Base-by-base conservation (phyloP, 148 eudicot species). In the Linanthus parryae region DNA sequence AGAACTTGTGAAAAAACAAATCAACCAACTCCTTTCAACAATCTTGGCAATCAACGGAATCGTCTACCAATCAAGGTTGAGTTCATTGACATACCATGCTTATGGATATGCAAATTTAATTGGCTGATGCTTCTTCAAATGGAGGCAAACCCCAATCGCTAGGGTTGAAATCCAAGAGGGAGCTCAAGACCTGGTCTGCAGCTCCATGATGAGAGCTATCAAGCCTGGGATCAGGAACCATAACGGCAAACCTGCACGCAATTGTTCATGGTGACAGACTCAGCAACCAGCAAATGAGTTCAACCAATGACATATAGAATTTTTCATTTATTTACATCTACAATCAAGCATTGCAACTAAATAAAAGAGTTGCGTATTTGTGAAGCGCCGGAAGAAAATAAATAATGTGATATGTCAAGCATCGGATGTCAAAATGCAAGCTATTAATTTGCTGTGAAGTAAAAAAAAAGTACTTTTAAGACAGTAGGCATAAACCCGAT, bases 171-270 rank as follows among this genome's bases (percentile, higher is more conserved):
- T 90, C 92, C 80, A 72, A 23, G 30, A 90, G 53, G 28, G 95
- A 90, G 58, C 71, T 77, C 60, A 85, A 57, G 44, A 85, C 84
- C 59, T 83, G 70, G 49, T 85, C 95, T 14, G 95, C 86, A 33
- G 34, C 68, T 28, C 54, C 67, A 40, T 73, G 92, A 57, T 22
- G 67, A 33, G 89, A 76, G 65, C 73, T 71, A 61, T 91, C 95
- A 31, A 91, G 68, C 68, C 86, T 86, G 45, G 89, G 84, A 71
- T 91, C 95, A 27, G 94, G 95, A 51, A 91, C 89, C 97, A 86
- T 91, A 48, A 86, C 87, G 29, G 73, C 94, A 16, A 63, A 83
- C 94, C 97, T 91, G 84, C 75, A 81, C 13, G 36, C 3, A 36
- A 40, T n/a, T n/a, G n/a, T 26, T 23, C 17, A 17, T 15, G 35